Evolutionary conservation across 805 yeast species (phyloP), one percentile per base, ranked within the genome.

Genomic region (Cephaloascus albidus): DNA sequence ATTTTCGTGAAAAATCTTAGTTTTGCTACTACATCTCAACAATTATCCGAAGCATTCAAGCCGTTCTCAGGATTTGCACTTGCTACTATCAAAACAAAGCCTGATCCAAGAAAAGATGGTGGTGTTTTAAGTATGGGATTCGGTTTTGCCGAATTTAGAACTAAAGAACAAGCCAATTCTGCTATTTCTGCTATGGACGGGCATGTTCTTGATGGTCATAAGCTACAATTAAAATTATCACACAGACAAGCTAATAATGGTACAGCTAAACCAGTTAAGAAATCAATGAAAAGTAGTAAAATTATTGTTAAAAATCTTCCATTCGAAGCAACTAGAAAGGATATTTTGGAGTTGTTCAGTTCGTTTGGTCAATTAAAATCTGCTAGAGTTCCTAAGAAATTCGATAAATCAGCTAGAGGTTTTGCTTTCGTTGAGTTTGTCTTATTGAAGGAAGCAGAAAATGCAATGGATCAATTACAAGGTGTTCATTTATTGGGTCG

Each of bases 401-500:
- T 90, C 66, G 95, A 93, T 70, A 85, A 83, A 55, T 74, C 87
- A 30, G 95, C 97, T 10, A 79, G 98, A 57, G 98, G 98, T 57
- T 93, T 93, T 68, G 98, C 97, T 0, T 93, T 93, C 59, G 96
- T 94, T 36, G 98, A 93, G 62, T 93, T 84, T 55, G 68, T 84
- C 10, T 66, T 93, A 33, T 72, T 85, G 18, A 61, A 86, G 58
- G 98, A 93, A 60, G 97, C 98, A 1, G 95, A 84, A 56, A 78
- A 71, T 54, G 98, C 97, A 12, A 84, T 93, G 90, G 81, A 82
- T 50, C 90, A 89, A 56, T 73, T 93, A 46, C 84, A 81, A 56
- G 98, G 98, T 44, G 96, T 94, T 3, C 98, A 93, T 72, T 81
- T 93, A 63, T 72, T 93, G 38, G 98, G 98, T 27, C 83, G 98